Base-by-base conservation (phyloP, 1,139 yeast genomes). In the Lodderomyces parapsilosis region DNA sequence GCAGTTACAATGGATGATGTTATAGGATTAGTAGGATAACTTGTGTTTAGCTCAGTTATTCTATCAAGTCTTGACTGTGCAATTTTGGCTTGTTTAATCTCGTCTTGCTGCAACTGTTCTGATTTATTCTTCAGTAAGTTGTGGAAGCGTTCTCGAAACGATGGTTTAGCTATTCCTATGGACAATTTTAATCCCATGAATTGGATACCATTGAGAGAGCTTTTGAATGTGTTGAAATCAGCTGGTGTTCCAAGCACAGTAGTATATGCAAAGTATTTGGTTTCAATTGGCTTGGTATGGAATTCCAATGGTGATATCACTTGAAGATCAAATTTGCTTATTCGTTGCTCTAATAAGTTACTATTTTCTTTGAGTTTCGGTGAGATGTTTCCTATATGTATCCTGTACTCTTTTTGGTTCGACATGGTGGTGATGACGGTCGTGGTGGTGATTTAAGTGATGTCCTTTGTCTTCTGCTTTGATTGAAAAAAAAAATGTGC, bases 311-410 rank as follows among this genome's bases (percentile, higher is more conserved):
- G 70, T 3, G 62, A 52, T 3, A 60, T 49, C n/a, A 80, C 54
- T 9, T 57, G 56, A 4, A 86, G 87, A 4, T 87, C 88, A 55
- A 70, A 79, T 49, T 71, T 78, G 23, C 58, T 56, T 38, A 83
- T 60, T 48, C 89, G 66, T 2, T 61, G 39, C 35, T 63, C 65
- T 34, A 87, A 63, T 36, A 72, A 76, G 0, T 56, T 56, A 0
- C 69, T 61, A 24, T 68, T 66, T 3, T 68, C 68, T 2, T 78
- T 75, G 13, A 86, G 66, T 17, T 68, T 64, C 2, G 72, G 62
- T 1, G 93, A 81, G 34, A 87, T 74, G 44, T 81, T 76, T 11
- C 95, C 93, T 11, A 87, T 78, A 56, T 83, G 86, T n/a, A 86
- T 57, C 38, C 91, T 19, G 10, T 41, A n/a, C 8, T 41, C 41